Base-by-base conservation (phyloP, 805 yeast species). In the Ascoidea asiatica region DNA sequence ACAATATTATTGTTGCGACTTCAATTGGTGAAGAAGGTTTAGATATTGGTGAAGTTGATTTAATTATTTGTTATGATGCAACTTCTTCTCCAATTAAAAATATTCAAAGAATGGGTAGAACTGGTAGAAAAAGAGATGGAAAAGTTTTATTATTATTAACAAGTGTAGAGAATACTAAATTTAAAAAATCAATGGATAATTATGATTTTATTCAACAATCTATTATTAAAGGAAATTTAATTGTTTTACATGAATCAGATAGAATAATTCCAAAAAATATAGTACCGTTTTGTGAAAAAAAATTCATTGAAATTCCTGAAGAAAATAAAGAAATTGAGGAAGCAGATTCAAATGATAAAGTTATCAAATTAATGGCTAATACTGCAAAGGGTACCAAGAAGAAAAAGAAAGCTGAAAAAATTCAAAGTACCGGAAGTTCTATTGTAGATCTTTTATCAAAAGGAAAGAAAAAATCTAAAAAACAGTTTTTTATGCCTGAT, bases 21-120 rank as follows among this genome's bases (percentile, higher is more conserved):
- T 88, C 96, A 0, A 90, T 92, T 56, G 99, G 97, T 41, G 99
- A 92, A 59, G 99, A 92, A 67, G 99, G 99, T 40, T 70, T 92
- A 51, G 98, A 92, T 66, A 94, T 92, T 52, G 98, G 98, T 29
- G 97, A 94, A 58, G 99, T 92, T 44, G 98, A 92, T 60, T 59
- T 92, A 53, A 90, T 92, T 52, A 71, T 92, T 5, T 89, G 96
- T 57, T 92, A 78, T 61, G 98, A 92, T 56, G 85, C 95, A 0
- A 88, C 97, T 0, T 72, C 88, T 22, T 86, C 95, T 40, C 97
- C 97, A 0, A 90, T 92, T 46, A 85, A 94, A 47, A 88, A 84
- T 53, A 73, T 92, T 38, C 99, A 92, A 59, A 67, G 99, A 53
- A 87, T 92, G 94, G 99, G 99, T 21, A 77, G 99, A 64, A 92